Base-by-base conservation (phyloP, 225 moss, liverwort and hornwort genomes). In the Pseudisothecium myosuroides region DNA sequence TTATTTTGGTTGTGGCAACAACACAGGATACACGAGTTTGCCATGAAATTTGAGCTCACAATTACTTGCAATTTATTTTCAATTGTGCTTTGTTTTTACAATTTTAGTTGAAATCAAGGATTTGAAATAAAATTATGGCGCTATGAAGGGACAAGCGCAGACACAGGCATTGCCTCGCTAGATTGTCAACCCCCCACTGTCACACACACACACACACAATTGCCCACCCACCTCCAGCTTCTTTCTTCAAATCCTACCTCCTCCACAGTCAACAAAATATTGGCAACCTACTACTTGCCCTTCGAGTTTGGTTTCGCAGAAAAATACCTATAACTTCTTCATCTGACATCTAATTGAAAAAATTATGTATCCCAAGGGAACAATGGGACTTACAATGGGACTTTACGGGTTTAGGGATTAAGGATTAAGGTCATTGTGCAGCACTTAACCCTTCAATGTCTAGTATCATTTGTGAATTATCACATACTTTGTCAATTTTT, bases 281-380 rank as follows among this genome's bases (percentile, higher is more conserved):
- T n/a, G 2, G 7, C 4, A 22, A 3, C 2, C 22, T 3, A 22
- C n/a, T n/a, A 22, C 2, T 1, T 68, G 4, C 5, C 22, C 7
- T 2, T 12, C 1, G 13, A 67, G 3, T 67, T 67, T 11, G 6
- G 20, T 67, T 36, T 37, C 1, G 2, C 2, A 67, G 0, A 67
- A 21, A 67, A 4, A n/a, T 37, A 1, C 22, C 1, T 37, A 6
- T 4, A 20, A 67, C 10, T 11, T 67, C 11, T 21, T 67, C 20
- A 37, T 3, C 0, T 0, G 1, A 3, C 37, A 20, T 21, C 6
- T 37, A 1, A 21, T 37, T 37, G 21, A 67, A 37, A 37, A 34
- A 19, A 37, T 20, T 36, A 67, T 37, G 17, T 32, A 67, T 20
- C 8, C 2, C 4, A 22, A 36, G 3, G 12, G 7, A 0, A n/a